phyloP scores from a whole-genome alignment of 2,329 filamentous ascomycete species.

The Lizonia empirigonia region DNA sequence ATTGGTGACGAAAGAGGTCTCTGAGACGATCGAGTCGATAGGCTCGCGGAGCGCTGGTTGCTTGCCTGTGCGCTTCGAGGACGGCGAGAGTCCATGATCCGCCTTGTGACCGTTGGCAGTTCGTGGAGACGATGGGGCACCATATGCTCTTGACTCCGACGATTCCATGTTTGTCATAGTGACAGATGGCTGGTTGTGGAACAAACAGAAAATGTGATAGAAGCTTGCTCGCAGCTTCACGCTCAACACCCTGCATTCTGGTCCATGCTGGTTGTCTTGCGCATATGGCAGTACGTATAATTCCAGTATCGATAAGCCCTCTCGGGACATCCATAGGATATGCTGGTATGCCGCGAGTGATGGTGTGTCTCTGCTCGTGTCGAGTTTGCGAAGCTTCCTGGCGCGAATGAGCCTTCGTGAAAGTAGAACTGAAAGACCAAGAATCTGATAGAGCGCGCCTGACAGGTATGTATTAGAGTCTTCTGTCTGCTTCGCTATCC shows the following conservation, averaged over 20 bases:
- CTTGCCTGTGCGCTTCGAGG: slow-evolving; percentile 43
- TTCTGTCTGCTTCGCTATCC: slow-evolving; percentile 80
- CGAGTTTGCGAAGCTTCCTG: slow-evolving; percentile 80
- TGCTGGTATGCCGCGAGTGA: slow-evolving; percentile 84
- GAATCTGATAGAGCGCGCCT: slow-evolving; percentile 83
- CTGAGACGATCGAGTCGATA: slow-evolving; percentile 56
- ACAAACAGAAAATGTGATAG: slow-evolving; percentile 95
- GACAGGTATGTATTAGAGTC: slow-evolving; percentile 79
- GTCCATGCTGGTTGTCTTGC: slow-evolving; percentile 73
- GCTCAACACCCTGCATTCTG: slow-evolving; percentile 84
- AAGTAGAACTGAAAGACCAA: slow-evolving; percentile 88
- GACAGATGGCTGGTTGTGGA: slow-evolving; percentile 87
- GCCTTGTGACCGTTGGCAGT: slow-evolving; percentile 33
- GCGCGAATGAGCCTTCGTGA: slow-evolving; percentile 82
- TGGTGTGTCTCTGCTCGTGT: slow-evolving; percentile 76
- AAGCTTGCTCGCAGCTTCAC: slow-evolving; percentile 94
- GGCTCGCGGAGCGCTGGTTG: slow-evolving; percentile 54
- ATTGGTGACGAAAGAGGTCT: slow-evolving; percentile 58
- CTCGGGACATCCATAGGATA: slow-evolving; percentile 93
- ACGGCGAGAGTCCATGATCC: slow-evolving; percentile 37
- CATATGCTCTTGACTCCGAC: slow-evolving; percentile 36
- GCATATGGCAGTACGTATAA: slow-evolving; percentile 76
- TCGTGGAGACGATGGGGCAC: slow-evolving; percentile 31
- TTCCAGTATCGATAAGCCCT: slow-evolving; percentile 87
- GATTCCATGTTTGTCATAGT: slow-evolving; percentile 44